phyloP scores from a whole-genome alignment of 352 stramenopile genomes.

The Globisporangium iwayamae region DNA sequence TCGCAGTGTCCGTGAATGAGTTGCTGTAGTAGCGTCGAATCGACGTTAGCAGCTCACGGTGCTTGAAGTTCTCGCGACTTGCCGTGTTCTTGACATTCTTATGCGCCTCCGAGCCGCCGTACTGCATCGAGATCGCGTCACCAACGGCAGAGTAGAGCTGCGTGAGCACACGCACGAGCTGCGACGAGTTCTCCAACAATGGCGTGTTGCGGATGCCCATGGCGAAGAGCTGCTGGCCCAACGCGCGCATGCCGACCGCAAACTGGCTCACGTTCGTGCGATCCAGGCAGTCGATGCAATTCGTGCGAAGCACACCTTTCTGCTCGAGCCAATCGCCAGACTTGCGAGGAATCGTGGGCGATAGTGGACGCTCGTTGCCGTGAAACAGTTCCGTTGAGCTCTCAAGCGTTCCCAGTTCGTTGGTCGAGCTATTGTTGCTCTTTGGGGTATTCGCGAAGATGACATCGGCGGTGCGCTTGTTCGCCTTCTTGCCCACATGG shows the following conservation, averaged over 20 bases:
- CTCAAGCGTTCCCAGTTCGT: not conserved
- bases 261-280: conserved; percentile 88
- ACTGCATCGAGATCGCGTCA: conserved; percentile 99
- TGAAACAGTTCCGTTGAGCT: not conserved
- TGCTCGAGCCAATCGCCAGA: conserved; percentile 94
- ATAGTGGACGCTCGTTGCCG: conserved; percentile 24
- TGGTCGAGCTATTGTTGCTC: not conserved
- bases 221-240: conserved; percentile 95
- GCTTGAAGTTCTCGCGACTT: conserved; percentile 86
- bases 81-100: conserved; percentile 96
- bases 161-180: conserved; percentile 96
- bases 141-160: conserved; percentile 98
- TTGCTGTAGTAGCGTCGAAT: conserved; percentile 99
- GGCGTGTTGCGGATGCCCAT: conserved; percentile 94
- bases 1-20: conserved; percentile 97
- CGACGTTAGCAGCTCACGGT: conserved; percentile 97
- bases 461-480: conserved; percentile 50
- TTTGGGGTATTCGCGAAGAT: conserved; percentile 25
- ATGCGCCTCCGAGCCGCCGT: conserved; percentile 98
- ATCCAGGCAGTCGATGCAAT: conserved; percentile 97
- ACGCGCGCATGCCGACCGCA: conserved; percentile 83
- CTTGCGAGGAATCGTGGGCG: conserved; percentile 71
- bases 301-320: conserved; percentile 96
- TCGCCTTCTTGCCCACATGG: conserved; percentile 57
- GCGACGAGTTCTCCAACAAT: conserved; percentile 82